Base-by-base conservation (phyloP, 2,329 filamentous ascomycete species). In the Alternaria arbusti region DNA sequence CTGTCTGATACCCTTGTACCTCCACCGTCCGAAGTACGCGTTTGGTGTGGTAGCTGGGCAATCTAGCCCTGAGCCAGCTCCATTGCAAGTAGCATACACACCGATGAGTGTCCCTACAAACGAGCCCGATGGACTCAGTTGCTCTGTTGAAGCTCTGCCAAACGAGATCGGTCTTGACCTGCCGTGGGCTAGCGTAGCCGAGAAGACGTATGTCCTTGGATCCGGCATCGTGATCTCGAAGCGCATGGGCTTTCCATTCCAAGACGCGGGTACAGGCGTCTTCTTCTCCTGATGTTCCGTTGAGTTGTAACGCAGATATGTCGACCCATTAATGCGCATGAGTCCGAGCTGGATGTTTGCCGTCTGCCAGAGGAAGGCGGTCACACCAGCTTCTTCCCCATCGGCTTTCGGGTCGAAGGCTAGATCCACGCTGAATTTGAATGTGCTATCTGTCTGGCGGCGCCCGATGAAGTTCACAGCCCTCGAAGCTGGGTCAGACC, bases 401-500 rank as follows among this genome's bases (percentile, higher is more conserved):
- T 71, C 57, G 0, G 61, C 61, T 0, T 70, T 70, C 0, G 85
- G 82, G 0, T 71, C 60, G 15, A 68, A 70, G 7, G 55, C 56
- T 20, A 88, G 52, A 59, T 86, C 80, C 3, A 86, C 81, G 51
- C 78, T 82, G 69, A 81, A 88, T 0, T 79, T 82, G 71, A 88
- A 88, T 0, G 86, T 75, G 0, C 84, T 86, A 63, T 87, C 81
- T 4, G 84, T 84, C 69, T 88, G 86, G 2, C 85, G 78, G 3
- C 84, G 80, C 1, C 81, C 83, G 17, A 89, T 76, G 62, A 88
- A 87, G 0, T 83, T 80, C 64, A 85, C 81, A 2, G 82, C 82
- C 80, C 71, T 84, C 79, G 4, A 81, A 74, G 6, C 82, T 79
- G 5, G 81, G 79, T 70, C 80, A 80, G 64, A 82, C 80, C 2